Evolutionary conservation across 139 green algal genomes (phyloP).

Genomic region (Coelastrella sp.): DNA sequence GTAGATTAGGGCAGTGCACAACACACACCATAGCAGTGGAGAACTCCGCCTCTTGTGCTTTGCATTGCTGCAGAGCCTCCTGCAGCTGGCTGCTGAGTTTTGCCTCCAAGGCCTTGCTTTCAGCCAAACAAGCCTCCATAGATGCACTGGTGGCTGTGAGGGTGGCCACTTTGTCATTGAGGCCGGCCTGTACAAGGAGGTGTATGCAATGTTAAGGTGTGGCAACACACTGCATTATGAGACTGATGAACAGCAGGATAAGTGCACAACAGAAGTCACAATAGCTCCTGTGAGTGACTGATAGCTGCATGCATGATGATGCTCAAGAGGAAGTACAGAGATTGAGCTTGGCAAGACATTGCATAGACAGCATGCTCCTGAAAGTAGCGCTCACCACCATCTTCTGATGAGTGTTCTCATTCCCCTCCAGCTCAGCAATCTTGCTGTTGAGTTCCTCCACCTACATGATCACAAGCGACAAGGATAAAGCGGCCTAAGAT

Average conservation of each 20-base stretch:
- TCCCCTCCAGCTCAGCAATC: not conserved
- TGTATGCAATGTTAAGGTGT: too few species aligned
- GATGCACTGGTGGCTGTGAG: not conserved
- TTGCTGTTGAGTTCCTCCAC: constrained; percentile 27
- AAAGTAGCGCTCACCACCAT: not conserved
- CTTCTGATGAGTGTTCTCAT: constrained; percentile 16
- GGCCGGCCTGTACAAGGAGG: not conserved
- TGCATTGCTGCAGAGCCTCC: not conserved
- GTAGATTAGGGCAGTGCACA: not conserved
- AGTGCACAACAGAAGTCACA: too few species aligned
- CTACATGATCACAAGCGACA: not conserved
- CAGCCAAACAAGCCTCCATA: not conserved
- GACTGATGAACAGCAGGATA: too few species aligned
- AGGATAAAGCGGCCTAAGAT: not conserved
- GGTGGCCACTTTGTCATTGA: not conserved
- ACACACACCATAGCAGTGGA: not conserved
- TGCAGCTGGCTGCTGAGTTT: constrained; percentile 6
- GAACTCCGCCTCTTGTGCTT: not conserved
- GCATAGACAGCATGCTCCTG: not conserved
- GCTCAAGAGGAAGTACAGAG: too few species aligned
- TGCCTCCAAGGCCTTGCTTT: not conserved
- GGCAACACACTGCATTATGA: too few species aligned
- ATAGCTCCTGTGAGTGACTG: not conserved
- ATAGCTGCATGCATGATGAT: not conserved
- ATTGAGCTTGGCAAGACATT: not conserved